Evolutionary conservation across 73 alveolate genomes (phyloP).

Genomic region (Tetrahymena borealis): DNA sequence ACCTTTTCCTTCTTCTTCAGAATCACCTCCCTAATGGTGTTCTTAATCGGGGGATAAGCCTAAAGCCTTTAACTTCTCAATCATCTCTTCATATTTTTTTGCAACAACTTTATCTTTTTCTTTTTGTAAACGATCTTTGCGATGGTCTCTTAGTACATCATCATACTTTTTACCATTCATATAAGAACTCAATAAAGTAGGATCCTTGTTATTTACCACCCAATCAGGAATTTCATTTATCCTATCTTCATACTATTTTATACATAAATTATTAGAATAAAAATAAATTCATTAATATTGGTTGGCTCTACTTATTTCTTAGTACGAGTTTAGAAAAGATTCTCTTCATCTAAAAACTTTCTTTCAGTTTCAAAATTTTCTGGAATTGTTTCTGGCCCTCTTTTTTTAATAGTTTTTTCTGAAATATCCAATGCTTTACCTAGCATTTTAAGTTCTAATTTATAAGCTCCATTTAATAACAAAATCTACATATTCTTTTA

Average conservation of each 20-base stretch:
- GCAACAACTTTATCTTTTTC: conserved; percentile 53
- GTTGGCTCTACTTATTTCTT: conserved; percentile 22
- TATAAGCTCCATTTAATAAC: conserved; percentile 79
- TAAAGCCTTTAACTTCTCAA: conserved; percentile 63
- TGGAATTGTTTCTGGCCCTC: conserved; percentile 76
- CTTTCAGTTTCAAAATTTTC: conserved; percentile 60
- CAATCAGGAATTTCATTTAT: conserved; percentile 20
- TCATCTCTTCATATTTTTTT: conserved; percentile 45
- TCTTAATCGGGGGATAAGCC: conserved; percentile 66
- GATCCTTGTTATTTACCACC: conserved; percentile 31
- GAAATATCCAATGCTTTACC: conserved; percentile 72
- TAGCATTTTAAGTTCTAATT: conserved; percentile 82
- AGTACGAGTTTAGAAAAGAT: conserved; percentile 4
- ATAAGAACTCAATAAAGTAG: conserved; percentile 13
- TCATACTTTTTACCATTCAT: conserved; percentile 45
- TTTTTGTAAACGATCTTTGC: conserved; percentile 49
- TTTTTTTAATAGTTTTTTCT: conserved; percentile 47
- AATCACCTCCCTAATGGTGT: conserved; percentile 47
- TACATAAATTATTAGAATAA: background rate
- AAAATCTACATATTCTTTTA: conserved; percentile 61
- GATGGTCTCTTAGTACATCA: conserved; percentile 54
- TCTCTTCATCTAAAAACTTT: conserved; percentile 7
- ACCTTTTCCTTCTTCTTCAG: conserved; percentile 35
- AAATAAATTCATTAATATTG: background rate
- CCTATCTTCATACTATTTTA: conserved; percentile 59